These are phyloP conservation scores for Venturia carpophila DNA, from an alignment of 2,329 filamentous ascomycete genomes.

Conservation along the genomic window DNA sequence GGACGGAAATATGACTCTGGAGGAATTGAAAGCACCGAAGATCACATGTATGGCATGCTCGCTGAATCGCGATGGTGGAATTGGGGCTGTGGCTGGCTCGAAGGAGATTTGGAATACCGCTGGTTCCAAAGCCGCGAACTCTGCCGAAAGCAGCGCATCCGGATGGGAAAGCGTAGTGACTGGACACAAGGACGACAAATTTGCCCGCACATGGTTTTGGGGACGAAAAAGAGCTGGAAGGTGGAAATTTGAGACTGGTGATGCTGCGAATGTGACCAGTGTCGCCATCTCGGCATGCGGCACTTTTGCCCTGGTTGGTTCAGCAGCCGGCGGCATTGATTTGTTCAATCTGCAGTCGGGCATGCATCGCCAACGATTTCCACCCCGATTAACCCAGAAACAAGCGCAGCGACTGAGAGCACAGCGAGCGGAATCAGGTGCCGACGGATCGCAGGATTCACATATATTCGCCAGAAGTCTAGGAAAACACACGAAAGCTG, in stretches of 20 bases:
- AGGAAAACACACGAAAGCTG: conserved; percentile 69
- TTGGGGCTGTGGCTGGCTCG: conserved; percentile 72
- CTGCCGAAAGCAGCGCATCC: conserved; percentile 66
- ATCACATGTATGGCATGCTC: conserved; percentile 89
- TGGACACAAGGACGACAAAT: conserved; percentile 76
- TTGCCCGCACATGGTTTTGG: conserved; percentile 96
- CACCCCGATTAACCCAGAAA: conserved; percentile 65
- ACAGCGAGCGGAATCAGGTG: conserved; percentile 50
- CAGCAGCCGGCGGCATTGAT: conserved; percentile 72
- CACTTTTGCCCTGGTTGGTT: conserved; percentile 87
- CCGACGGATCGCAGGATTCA: conserved; percentile 33
- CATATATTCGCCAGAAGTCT: conserved; percentile 40
- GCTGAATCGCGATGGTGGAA: conserved; percentile 88
- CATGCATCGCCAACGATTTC: conserved; percentile 78
- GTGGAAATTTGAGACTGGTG: conserved; percentile 84
- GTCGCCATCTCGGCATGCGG: conserved; percentile 87
- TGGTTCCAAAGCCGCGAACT: conserved; percentile 53
- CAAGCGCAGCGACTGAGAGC: conserved; percentile 70
- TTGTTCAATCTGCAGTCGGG: conserved; percentile 98
- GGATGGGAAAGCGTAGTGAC: conserved; percentile 98
- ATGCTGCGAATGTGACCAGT: conserved; percentile 70
- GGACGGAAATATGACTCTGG: conserved; percentile 56
- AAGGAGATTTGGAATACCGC: conserved; percentile 78
- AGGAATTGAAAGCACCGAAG: conserved; percentile 76
- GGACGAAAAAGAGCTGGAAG: conserved; percentile 85